Evolutionary conservation across 176 grass and related monocot species (phyloP), one percentile per base, ranked within the genome.

Genomic region (Aegilops longissima): DNA sequence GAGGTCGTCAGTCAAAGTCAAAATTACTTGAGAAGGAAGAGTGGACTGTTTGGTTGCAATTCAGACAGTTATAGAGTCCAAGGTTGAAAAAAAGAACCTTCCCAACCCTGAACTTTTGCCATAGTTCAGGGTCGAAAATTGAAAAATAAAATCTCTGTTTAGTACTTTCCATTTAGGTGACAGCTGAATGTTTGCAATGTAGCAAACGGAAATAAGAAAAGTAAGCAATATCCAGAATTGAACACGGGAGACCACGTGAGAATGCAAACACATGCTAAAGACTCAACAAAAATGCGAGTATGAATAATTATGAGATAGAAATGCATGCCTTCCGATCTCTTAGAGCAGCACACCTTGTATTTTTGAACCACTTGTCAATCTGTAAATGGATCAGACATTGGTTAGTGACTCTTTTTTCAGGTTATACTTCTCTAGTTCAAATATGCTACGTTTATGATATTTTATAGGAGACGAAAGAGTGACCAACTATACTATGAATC

Each of bases 331-430:
- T 93, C 66, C 96, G 89, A 61, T 90, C 86, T 90, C 89, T 91
- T 81, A 98, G 87, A 89, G 91, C 91, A 92, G 96, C 91, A 88
- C 89, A 95, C 66, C 96, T 76, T 84, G 96, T 91, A 95, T 98
- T 98, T 86, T 93, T 98, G 90, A 98, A 98, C 96, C 96, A 98
- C 85, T 87, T 92, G 85, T 92, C 90, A 85, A 98, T 91, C 93
- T 98, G 86, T 71, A 83, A 87, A 89, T 54, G 61, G 74, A 80
- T 80, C 65, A 92, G 4, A 83, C 24, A 82, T 59, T 66, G 2
- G 23, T 86, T 71, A 79, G 38, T 58, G 65, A 61, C 21, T 30
- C 78, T 54, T 40, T 31, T 40, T 31, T 13, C 27, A 29, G n/a
- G 36, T 38, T 21, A 80, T 17, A 16, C 39, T 79, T 87, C 18